Conservation (phyloP, 2,329 filamentous ascomycete species). For the Penicillium crustosum region DNA sequence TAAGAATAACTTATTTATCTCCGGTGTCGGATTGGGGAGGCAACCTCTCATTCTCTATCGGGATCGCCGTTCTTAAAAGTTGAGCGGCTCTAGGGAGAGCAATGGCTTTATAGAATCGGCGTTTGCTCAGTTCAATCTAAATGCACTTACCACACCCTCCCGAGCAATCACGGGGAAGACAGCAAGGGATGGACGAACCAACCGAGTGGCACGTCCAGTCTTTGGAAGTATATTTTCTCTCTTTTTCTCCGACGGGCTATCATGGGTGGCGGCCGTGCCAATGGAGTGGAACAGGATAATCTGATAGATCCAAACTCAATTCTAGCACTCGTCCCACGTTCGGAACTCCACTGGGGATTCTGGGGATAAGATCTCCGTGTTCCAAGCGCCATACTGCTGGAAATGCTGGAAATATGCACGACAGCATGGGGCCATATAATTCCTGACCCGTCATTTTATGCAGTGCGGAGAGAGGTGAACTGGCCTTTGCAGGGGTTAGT, state of each 20-base stretch:
- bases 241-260: slow-evolving; percentile 11
- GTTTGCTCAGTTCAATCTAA: not conserved
- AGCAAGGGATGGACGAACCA: not conserved
- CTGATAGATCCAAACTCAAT: slow-evolving; percentile 18
- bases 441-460: slow-evolving; percentile 13
- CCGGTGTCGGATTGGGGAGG: not conserved
- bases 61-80: not conserved
- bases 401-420: slow-evolving; percentile 16
- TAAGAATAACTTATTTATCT: not conserved
- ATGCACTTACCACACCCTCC: not conserved
- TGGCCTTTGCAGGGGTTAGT: not conserved
- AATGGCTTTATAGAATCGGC: not conserved
- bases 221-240: not conserved
- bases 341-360: slow-evolving; percentile 4
- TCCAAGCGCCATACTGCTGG: slow-evolving; percentile 6
- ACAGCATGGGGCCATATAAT: slow-evolving; percentile 14
- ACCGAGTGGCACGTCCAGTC: not conserved
- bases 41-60: not conserved
- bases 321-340: slow-evolving; percentile 9
- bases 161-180: not conserved
- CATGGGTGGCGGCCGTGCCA: not conserved
- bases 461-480: slow-evolving; percentile 4
- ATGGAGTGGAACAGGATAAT: not conserved
- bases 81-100: not conserved
- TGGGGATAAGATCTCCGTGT: slow-evolving; percentile 11